These are phyloP conservation scores for Fonsecaea erecta DNA, from an alignment of 2,329 filamentous ascomycete species.

Conservation along the genomic window DNA sequence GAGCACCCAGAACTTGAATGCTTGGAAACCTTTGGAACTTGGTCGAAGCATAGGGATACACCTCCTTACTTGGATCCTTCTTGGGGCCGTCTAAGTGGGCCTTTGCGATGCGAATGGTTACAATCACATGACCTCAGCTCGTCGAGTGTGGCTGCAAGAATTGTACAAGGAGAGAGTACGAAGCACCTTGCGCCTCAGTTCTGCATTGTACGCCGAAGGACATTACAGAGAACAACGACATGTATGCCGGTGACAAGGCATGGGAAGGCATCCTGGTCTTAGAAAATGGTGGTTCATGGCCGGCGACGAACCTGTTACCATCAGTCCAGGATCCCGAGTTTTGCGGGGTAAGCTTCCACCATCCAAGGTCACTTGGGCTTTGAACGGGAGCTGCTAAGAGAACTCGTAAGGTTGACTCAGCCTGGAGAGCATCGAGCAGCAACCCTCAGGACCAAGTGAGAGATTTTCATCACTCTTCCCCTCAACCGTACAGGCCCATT, in stretches of 20 bases:
- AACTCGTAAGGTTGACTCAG: constrained; percentile 24
- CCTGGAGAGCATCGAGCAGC: constrained; percentile 7
- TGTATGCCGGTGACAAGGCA: neutral
- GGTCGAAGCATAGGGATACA: neutral
- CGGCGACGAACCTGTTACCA: neutral
- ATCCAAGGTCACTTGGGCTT: neutral
- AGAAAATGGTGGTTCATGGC: neutral
- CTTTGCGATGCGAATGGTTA: neutral
- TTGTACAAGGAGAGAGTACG: neutral
- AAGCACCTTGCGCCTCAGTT: neutral
- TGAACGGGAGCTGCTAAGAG: constrained; percentile 4
- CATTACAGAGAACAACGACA: neutral
- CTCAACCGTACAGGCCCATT: neutral
- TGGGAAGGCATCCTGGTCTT: neutral
- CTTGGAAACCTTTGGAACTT: neutral
- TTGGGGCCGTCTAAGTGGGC: neutral
- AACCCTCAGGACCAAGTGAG: neutral
- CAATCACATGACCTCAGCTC: constrained; percentile 1
- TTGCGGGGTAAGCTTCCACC: constrained; percentile 16
- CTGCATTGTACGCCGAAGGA: neutral
- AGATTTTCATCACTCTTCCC: neutral
- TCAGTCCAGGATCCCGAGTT: neutral
- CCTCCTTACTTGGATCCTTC: constrained; percentile 1
- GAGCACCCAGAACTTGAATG: neutral
- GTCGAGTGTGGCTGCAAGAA: neutral